Base-by-base conservation (phyloP, 2,329 filamentous ascomycete genomes). In the Akanthomyces lecanii region DNA sequence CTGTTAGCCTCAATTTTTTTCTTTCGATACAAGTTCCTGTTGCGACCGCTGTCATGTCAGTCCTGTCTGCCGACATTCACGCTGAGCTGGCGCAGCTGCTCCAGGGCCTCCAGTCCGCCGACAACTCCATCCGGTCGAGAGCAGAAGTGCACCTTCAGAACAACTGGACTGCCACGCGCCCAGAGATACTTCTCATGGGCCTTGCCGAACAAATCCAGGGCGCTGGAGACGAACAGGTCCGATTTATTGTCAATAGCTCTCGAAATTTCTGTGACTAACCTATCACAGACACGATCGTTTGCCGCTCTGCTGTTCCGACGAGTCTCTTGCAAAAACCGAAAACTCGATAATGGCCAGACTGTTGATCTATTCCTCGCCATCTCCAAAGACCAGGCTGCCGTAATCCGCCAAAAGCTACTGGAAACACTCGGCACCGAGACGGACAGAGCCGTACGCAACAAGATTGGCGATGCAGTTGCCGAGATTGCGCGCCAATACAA, bases 401-500 rank as follows among this genome's bases (percentile, higher is more conserved):
- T 86, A 54, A 96, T 98, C 71, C 87, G 92, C 69, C 84, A 89
- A 71, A 97, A 94, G 76, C 81, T 98, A 64, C 83, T 98, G 48
- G 85, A 93, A 71, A 87, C 86, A 59, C 81, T 97, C 60, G 86
- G 86, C 63, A 82, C 81, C 65, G 95, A 98, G 78, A 80, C 85
- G 25, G 85, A 90, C 66, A 84, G 87, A 65, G 81, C 85, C 45
- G 90, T 97, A 53, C 85, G 95, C 71, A 95, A 97, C 79, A 99
- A 99, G 78, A 90, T 98, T 73, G 95, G 93, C 70, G 95, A 99
- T 77, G 92, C 94, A n/a, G 90, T 98, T 66, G 95, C 95, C 28
- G 95, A 99, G 77, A 83, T 99, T 65, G 95, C 94, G 51, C 87
- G 95, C 71, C 92, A 99, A 79, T 97, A 97, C 77, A 90, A 91